These are phyloP conservation scores for Ophiognomonia clavigignenti-juglandacearum DNA, from an alignment of 2,329 filamentous ascomycete species.

Conservation along the genomic window DNA sequence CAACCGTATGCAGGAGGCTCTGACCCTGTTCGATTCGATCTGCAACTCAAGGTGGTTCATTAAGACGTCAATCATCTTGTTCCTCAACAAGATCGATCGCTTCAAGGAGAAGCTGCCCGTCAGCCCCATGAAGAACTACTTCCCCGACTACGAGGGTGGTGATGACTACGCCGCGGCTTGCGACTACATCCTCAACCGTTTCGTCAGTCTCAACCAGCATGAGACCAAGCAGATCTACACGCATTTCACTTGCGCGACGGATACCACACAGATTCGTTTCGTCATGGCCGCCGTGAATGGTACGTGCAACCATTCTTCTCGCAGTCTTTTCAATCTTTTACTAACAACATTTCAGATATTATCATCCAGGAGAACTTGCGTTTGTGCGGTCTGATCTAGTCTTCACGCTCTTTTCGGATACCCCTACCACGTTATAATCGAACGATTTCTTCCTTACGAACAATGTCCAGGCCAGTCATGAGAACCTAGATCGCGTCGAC, in stretches of 20 bases:
- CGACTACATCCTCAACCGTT: conserved; percentile 98
- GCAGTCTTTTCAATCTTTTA: neutral
- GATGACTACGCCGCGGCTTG: conserved; percentile 94
- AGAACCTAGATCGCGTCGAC: conserved; percentile 6
- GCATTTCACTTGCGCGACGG: conserved; percentile 97
- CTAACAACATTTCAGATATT: conserved; percentile 68
- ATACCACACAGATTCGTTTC: conserved; percentile 98
- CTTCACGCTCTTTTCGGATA: conserved; percentile 17
- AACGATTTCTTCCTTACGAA: conserved; percentile 18
- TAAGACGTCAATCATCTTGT: conserved; percentile 82
- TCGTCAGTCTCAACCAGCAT: conserved; percentile 97
- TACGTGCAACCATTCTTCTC: conserved; percentile 39
- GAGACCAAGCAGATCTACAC: conserved; percentile 99
- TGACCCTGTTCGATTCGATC: conserved; percentile 83
- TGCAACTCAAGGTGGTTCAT: conserved; percentile 89
- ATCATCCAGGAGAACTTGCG: conserved; percentile 99
- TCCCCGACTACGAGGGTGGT: conserved; percentile 89
- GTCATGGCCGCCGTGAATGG: conserved; percentile 99
- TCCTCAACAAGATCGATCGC: conserved; percentile 86
- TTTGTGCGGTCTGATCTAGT: conserved; percentile 87
- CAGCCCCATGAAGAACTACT: conserved; percentile 84
- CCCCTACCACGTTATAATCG: conserved; percentile 18
- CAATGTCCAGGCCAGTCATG: conserved; percentile 15
- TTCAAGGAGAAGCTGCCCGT: conserved; percentile 82
- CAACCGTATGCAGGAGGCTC: conserved; percentile 88